Evolutionary conservation across 495 filamentous ascomycete genomes (phyloP), one percentile per base, ranked within the genome.

Genomic region (Trichoderma erinaceum): DNA sequence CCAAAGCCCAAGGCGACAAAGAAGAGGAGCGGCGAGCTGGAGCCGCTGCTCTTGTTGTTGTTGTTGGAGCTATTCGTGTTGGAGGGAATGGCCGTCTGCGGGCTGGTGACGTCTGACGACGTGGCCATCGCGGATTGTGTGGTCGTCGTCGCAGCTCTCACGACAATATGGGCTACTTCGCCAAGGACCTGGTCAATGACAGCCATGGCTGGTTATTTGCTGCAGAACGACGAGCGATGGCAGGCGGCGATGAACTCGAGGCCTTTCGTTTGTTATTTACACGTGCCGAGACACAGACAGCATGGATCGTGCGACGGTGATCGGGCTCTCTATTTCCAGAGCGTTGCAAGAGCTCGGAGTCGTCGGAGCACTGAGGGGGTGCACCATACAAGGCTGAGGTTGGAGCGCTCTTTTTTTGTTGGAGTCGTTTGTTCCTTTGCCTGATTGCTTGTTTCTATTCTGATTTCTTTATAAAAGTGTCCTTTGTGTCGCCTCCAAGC

Each of bases 1-100:
- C 95, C 95, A 75, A 99, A 99, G 8, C 95, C 95, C 66, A 99
- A 81, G 12, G 96, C 95, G 38, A 99, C 95, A 76, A 99, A 98
- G 76, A 99, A 99, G 3, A 99, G 84, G 63, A 99, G 78, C 27
- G 95, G 96, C n/a, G 87, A 71, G 35, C 73, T 70, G 12, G 66
- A 68, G 44, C 68, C 48, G 56, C 56, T 25, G 56, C 56, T n/a
- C 56, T 66, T 66, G 65, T 50, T 44, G 65, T 66, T 46, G 63
- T 68, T 74, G 38, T 69, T 70, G 11, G 64, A 35, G 11, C 66
- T 68, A 29, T 70, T 69, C 11, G 69, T 69, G 63, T 65, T 72
- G 25, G 50, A 61, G 27, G 56, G 56, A 32, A 61, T 61, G 23
- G 56, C 56, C 27, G 56, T 61, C 56, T 61, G 56, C 56, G 56